phyloP scores from a whole-genome alignment of 345 rosid genomes.

The Erysimum cheiranthoides region DNA sequence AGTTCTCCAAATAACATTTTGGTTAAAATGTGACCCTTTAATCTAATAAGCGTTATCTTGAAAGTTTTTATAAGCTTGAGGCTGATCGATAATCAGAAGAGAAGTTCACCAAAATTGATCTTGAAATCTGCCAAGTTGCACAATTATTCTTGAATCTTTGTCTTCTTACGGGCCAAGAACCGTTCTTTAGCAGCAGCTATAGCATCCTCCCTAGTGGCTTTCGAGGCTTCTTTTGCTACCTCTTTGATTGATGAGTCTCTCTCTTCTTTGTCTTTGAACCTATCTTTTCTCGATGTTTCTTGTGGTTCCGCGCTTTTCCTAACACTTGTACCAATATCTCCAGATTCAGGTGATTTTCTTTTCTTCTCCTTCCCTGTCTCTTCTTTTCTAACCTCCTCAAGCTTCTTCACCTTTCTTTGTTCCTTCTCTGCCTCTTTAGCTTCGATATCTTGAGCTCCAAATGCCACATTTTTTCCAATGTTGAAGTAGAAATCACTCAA shows the following conservation, averaged over 20 bases:
- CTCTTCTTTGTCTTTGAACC: conserved; percentile 38
- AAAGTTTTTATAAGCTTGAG: background rate
- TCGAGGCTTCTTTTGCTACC: conserved; percentile 50
- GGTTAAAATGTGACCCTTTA: background rate
- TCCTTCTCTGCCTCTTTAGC: conserved; percentile 60
- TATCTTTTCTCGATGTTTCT: conserved; percentile 40
- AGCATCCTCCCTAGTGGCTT: conserved; percentile 57
- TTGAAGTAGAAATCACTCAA: conserved; percentile 87
- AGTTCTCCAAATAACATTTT: background rate
- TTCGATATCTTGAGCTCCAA: conserved; percentile 59
- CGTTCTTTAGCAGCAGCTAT: conserved; percentile 84
- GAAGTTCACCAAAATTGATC: background rate
- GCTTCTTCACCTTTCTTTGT: conserved; percentile 46
- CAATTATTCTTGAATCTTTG: conserved; percentile 53
- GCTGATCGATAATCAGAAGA: background rate
- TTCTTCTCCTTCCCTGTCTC: conserved; percentile 49
- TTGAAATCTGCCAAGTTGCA: background rate
- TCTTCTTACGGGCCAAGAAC: conserved; percentile 75
- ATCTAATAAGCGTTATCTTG: background rate
- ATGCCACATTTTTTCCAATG: conserved; percentile 81
- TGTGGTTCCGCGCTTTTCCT: conserved; percentile 43
- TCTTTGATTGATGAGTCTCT: conserved; percentile 40
- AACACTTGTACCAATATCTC: conserved; percentile 41
- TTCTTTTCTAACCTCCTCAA: conserved; percentile 47
- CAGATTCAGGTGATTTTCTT: conserved; percentile 33